Conservation (phyloP, 2,329 filamentous ascomycete species). For the Fusarium torreyae region DNA sequence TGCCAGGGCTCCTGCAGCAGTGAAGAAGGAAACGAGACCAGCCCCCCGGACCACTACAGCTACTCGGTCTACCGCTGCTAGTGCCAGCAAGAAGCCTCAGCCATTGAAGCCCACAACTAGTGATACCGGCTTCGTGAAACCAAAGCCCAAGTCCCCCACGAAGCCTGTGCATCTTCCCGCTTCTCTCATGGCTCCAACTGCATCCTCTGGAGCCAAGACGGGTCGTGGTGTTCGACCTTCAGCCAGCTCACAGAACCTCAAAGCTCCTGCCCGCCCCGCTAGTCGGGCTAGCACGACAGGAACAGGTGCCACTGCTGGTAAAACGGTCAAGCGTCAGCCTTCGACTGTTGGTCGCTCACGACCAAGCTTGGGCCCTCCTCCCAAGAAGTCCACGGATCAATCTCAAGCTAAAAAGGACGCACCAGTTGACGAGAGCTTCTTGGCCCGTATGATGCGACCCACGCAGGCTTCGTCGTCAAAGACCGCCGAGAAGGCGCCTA, state of each 20-base stretch:
- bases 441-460: slow-evolving; percentile 87
- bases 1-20: slow-evolving; percentile 46
- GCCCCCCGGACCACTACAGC: slow-evolving; percentile 44
- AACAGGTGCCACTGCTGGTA: slow-evolving; percentile 42
- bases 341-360: slow-evolving; percentile 62
- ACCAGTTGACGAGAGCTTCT: slow-evolving; percentile 77
- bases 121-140: slow-evolving; percentile 67
- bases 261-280: slow-evolving; percentile 58
- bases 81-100: slow-evolving; percentile 60
- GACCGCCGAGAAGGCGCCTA: slow-evolving; percentile 72
- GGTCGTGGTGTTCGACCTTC: slow-evolving; percentile 49
- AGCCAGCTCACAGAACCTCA: slow-evolving; percentile 55
- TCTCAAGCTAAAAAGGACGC: slow-evolving; percentile 64
- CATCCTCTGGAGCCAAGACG: slow-evolving; percentile 76
- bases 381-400: slow-evolving; percentile 62
- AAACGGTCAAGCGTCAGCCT: slow-evolving; percentile 61
- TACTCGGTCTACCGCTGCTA: slow-evolving; percentile 53
- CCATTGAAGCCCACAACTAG: slow-evolving; percentile 59
- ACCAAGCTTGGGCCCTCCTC: slow-evolving; percentile 71
- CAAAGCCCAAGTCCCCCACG: slow-evolving; percentile 78
- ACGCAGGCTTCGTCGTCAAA: slow-evolving; percentile 79
- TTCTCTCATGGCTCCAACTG: slow-evolving; percentile 78
- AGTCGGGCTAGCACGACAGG: slow-evolving; percentile 62
- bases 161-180: slow-evolving; percentile 76
- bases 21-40: slow-evolving; percentile 55